Base-by-base conservation (phyloP, 768 basidiomycete species). In the Chalciporus piperatus region DNA sequence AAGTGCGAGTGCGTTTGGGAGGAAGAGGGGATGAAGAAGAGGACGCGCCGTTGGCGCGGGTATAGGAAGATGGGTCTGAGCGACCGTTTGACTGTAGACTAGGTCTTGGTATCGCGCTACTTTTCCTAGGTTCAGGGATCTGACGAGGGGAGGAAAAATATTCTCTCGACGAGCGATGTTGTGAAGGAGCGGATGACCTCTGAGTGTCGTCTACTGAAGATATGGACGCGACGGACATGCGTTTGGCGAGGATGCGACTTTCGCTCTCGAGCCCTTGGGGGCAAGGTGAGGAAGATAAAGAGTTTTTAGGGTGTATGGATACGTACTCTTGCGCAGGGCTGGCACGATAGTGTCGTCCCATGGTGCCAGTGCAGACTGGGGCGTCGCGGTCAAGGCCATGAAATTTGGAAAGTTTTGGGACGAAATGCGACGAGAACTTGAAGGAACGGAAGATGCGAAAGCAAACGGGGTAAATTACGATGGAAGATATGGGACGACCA, bases 281-380 rank as follows among this genome's bases (percentile, higher is more conserved):
- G 49, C 9, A 45, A 33, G 38, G 45, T 23, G 45, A 40, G 5
- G 4, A 10, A 8, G 12, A 17, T 13, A 14, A 23, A 33, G 28
- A 23, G n/a, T 19, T 39, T 4, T 22, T 19, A 19, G 22, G 50
- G 14, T 7, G 1, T 1, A 5, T 48, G 22, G 46, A 43, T 48
- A 74, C 80, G 62, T 73, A 91, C 88, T 79, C 76, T 90, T 88
- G 59, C 89, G 79, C 33, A 92, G 75, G 37, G 86, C 77, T 48
- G 89, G 90, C 27, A 92, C 90, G 50, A 92, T 89, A 32, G 81
- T 81, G 63, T 89, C 88, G 67, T 90, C 89, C 88, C 89, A 92
- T 33, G 81, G 76, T 45, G 84, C 80, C 39, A 69, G 45, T 43
- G 56, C 60, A 27, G 58, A 73, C 56, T 72, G 72, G 32, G 71